These are phyloP conservation scores for Flueggea neowawraea DNA, from an alignment of 441 rosid species.

Conservation along the genomic window DNA sequence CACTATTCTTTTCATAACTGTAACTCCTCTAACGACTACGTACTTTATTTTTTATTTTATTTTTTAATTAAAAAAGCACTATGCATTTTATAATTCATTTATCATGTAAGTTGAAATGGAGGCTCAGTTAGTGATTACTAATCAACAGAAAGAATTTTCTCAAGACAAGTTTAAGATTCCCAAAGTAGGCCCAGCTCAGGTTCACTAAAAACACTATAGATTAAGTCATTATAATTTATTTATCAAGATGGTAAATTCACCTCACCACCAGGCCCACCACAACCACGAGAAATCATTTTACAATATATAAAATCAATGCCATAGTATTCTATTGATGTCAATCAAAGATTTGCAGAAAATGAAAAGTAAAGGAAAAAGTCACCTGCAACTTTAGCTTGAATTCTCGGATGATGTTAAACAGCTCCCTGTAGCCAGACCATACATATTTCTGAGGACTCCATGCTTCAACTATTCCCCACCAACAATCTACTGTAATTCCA, in stretches of 20 bases:
- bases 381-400: constrained; percentile 94
- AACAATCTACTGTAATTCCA: constrained; percentile 87
- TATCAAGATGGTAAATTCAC: background rate
- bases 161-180: too few relatives aligned
- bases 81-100: too few relatives aligned
- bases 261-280: background rate
- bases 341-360: background rate
- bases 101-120: too few relatives aligned
- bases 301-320: background rate
- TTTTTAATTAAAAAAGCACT: too few relatives aligned
- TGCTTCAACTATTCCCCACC: constrained; percentile 99
- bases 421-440: constrained; percentile 89
- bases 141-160: too few relatives aligned
- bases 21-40: too few relatives aligned
- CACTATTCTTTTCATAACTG: too few relatives aligned
- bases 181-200: too few relatives aligned
- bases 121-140: too few relatives aligned
- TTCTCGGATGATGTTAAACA: constrained; percentile 73
- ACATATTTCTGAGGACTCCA: constrained; percentile 88
- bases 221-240: too few relatives aligned
- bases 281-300: background rate
- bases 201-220: too few relatives aligned
- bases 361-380: constrained; percentile 9
- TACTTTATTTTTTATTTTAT: too few relatives aligned
- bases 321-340: background rate